These are phyloP conservation scores for Saccharomycopsis olivae DNA, from an alignment of 805 yeast genomes.

Conservation along the genomic window DNA sequence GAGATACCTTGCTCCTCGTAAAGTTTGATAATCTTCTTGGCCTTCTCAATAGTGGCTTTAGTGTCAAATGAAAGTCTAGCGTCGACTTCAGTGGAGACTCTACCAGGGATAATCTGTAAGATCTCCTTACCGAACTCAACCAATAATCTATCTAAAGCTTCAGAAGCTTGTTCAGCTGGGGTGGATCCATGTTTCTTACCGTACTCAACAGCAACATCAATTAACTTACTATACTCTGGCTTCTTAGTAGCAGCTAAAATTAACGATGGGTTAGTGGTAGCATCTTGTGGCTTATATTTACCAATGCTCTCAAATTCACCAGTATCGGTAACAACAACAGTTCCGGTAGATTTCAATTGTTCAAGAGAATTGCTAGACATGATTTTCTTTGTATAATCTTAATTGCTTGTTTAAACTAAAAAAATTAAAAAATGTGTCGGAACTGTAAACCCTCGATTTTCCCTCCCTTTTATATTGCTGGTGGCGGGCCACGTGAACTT, in stretches of 20 bases:
- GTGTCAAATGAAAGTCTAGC: conserved; percentile 96
- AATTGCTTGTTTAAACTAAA: background rate
- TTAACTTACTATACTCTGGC: conserved; percentile 77
- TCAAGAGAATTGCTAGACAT: conserved; percentile 62
- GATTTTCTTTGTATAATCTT: background rate
- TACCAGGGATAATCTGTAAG: conserved; percentile 91
- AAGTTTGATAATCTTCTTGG: conserved; percentile 77
- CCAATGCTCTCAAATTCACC: conserved; percentile 98
- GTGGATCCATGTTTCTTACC: conserved; percentile 34
- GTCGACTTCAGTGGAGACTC: conserved; percentile 98
- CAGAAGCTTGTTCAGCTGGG: conserved; percentile 53
- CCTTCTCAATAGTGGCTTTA: conserved; percentile 89
- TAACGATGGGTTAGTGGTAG: conserved; percentile 97
- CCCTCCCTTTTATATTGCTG: background rate
- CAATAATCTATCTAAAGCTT: conserved; percentile 83
- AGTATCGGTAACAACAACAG: conserved; percentile 95
- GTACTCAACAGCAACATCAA: conserved; percentile 74
- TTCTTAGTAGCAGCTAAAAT: conserved; percentile 92
- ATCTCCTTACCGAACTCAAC: conserved; percentile 96
- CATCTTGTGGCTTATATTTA: conserved; percentile 97
- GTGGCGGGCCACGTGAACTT: background rate
- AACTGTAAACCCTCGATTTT: background rate
- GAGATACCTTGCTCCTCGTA: conserved; percentile 77
- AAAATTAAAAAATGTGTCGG: background rate
- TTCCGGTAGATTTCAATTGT: conserved; percentile 89